Conservation (phyloP, 73 alveolate genomes). For the Blepharisma stoltei region DNA sequence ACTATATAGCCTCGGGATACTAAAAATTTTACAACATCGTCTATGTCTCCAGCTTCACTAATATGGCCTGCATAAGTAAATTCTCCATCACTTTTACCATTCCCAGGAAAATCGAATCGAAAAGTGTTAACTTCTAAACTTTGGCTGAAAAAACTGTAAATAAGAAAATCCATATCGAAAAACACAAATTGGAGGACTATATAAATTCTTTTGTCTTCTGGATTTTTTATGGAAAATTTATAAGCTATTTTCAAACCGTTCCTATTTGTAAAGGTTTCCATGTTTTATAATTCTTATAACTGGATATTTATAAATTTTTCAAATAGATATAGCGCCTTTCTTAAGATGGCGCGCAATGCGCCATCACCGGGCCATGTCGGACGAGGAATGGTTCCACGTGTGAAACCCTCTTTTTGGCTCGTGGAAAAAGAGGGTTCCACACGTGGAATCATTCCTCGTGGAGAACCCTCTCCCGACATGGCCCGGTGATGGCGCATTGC, state of each 20-base stretch:
- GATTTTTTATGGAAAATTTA: background rate
- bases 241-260: background rate
- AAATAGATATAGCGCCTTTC: too few species aligned
- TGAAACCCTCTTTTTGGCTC: too few species aligned
- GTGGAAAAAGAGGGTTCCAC: too few species aligned
- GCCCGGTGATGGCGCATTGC: too few species aligned
- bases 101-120: background rate
- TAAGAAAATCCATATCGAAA: background rate
- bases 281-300: too few species aligned
- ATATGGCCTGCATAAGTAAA: background rate
- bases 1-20: background rate
- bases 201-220: background rate
- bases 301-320: too few species aligned
- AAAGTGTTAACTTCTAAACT: background rate
- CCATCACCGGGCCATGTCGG: too few species aligned
- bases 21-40: background rate
- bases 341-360: too few species aligned
- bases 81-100: conserved; percentile 14
- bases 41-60: background rate
- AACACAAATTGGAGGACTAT: background rate
- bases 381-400: too few species aligned
- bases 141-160: background rate
- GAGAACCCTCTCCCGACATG: too few species aligned
- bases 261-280: background rate
- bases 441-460: too few species aligned